Conservation (phyloP, 106 monocot species). For the Apostasia shenzhenica region DNA sequence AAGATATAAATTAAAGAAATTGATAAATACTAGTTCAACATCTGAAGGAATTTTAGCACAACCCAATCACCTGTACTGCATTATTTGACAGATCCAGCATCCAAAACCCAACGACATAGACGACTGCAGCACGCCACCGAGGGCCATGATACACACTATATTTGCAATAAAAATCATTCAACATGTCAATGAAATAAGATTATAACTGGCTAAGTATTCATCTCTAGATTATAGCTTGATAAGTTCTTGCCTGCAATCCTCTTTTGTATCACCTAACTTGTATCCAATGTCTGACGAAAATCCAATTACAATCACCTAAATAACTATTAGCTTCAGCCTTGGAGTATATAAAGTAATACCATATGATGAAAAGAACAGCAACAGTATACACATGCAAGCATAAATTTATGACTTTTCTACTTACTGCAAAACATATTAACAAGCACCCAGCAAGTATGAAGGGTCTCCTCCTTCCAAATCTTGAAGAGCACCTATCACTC, state of each 20-base stretch:
- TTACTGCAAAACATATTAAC: slow-evolving; percentile 69
- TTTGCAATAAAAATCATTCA: not conserved
- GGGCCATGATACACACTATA: slow-evolving; percentile 68
- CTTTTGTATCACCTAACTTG: slow-evolving; percentile 73
- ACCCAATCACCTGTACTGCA: slow-evolving; percentile 62
- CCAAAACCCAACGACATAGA: slow-evolving; percentile 94
- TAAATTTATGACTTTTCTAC: slow-evolving; percentile 2
- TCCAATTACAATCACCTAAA: slow-evolving; percentile 68
- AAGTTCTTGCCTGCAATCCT: slow-evolving; percentile 65
- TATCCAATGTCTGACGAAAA: slow-evolving; percentile 90
- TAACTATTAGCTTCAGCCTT: not conserved
- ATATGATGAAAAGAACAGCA: too few species aligned
- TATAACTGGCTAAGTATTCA: not conserved
- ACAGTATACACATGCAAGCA: too few species aligned
- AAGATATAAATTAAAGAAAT: too few species aligned
- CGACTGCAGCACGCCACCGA: slow-evolving; percentile 72
- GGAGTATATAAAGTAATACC: too few species aligned
- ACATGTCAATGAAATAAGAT: not conserved
- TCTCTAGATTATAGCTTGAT: not conserved
- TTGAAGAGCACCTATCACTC: slow-evolving; percentile 70
- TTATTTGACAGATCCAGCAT: slow-evolving; percentile 92
- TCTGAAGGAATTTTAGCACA: too few species aligned
- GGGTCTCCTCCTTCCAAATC: slow-evolving; percentile 75
- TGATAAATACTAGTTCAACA: too few species aligned
- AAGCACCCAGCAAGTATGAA: slow-evolving; percentile 73